Evolutionary conservation across 164 flowering plant species (phyloP), one percentile per base, ranked within the genome.

Genomic region (Litsea cubeba): DNA sequence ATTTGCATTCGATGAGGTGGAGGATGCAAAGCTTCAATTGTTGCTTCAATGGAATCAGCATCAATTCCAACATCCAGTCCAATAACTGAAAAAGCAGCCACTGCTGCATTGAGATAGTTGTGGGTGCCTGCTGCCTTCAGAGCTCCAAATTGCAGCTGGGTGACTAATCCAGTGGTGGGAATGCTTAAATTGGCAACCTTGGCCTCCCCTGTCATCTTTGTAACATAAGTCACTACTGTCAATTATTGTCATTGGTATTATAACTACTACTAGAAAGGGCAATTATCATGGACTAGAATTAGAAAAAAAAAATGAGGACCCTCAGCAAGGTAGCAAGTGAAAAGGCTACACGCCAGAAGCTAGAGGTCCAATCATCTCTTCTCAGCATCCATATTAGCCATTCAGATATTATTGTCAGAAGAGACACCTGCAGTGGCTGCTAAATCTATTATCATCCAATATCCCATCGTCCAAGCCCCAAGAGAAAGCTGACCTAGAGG

Each of bases 1-100:
- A 85, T 78, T 74, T 83, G 83, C 88, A 83, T 81, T 51, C 88
- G 77, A 76, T 85, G 85, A 67, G 83, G 81, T 25, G 81, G 84
- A 40, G 80, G 28, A 50, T 32, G 73, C 70, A 85, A 71, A 32
- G 68, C 60, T 28, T 50, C 78, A n/a, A 83, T 46, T 32, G 80
- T 77, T 74, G 84, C 74, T 77, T 74, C 54, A 14, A 85, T 73
- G 50, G 79, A 80, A 73, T 81, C 78, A 30, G 71, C 46, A 72
- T 78, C 77, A 74, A 80, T 73, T 70, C 83, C 87, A 24, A 81
- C 46, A 72, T 78, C 77, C 71, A 85, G 71, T 65, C 81, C 84
- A 67, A 82, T 72, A 71, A 85, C 81, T 64, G 76, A 78, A 35
- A 83, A 79, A 60, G 83, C 83, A 76, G 85, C 88, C 23, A 85